A percentile compares a stretch with the other conserved stretches of the same genome.
phyloP scores from a whole-genome alignment of 1,139 yeast species.

The Saccharomyces hybrid region DNA sequence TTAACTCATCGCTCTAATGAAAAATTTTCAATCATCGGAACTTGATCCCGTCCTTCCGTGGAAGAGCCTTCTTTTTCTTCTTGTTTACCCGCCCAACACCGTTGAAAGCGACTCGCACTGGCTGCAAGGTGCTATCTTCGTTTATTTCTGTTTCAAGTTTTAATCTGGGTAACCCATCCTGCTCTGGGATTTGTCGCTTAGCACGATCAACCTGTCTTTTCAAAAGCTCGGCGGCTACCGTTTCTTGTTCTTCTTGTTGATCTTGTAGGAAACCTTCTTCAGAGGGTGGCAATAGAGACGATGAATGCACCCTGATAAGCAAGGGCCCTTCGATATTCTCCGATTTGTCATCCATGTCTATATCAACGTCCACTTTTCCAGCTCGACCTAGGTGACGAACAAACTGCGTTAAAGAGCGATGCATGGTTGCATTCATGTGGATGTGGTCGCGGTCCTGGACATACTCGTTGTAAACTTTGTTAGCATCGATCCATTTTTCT shows the following conservation, averaged over 20 bases:
- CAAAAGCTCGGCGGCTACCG: constrained; percentile 1
- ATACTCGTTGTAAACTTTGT: constrained; percentile 83
- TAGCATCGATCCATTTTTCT: constrained; percentile 70
- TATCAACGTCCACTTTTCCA: constrained; percentile 48
- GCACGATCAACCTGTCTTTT: background rate
- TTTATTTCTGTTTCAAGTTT: background rate
- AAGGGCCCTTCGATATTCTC: constrained; percentile 5
- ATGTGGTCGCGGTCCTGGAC: constrained; percentile 72
- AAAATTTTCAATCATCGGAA: background rate
- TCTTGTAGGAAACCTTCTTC: background rate
- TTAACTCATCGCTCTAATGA: background rate
- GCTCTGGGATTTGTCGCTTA: background rate
- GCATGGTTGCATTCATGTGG: constrained; percentile 84
- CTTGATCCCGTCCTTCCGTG: background rate
- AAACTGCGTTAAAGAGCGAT: constrained; percentile 66
- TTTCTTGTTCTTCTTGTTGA: background rate
- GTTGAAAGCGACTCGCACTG: background rate
- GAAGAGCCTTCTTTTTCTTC: background rate
- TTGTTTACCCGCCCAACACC: background rate
- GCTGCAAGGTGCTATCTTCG: background rate
- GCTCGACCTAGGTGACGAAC: constrained; percentile 54
- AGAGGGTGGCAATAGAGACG: background rate
- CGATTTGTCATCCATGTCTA: constrained; percentile 20
- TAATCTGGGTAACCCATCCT: background rate
- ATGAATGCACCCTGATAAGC: background rate